Base-by-base conservation (phyloP, 106 monocot species). In the Platanthera guangdongensis region DNA sequence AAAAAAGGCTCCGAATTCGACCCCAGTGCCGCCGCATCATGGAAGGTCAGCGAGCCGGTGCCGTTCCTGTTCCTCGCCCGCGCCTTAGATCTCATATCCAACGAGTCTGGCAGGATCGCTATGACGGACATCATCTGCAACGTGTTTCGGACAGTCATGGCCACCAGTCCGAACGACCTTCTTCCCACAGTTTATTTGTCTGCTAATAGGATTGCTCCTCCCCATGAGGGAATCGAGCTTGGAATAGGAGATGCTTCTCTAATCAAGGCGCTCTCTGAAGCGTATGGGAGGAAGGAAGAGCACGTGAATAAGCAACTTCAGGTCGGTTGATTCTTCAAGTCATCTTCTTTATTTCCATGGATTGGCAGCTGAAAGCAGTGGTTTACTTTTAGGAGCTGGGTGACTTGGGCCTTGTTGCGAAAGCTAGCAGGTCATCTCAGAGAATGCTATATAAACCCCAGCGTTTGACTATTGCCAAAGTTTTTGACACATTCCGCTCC, bases 231-330 rank as follows among this genome's bases (percentile, higher is more conserved):
- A 0, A 74, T 89, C 32, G 97, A 97, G 87, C 91, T 97, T 7
- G 97, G 97, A 54, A 97, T 97, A n/a, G 93, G 97, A 68, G 97
- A 97, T 30, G 91, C 93, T 3, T 57, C 89, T 19, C 74, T 94
- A 3, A 76, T 93, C 50, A 93, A 72, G 80, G 94, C 91, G 4
- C 81, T 97, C 39, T 84, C 89, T 0, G 91, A 94, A 78, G 97
- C 97, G 12, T 97, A 97, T 80, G 97, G 97, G 1, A 82, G 93
- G 72, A 91, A 83, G 79, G 94, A 97, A 78, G 97, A 91, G 52
- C 89, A 97, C 32, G 91, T 94, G 53, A 97, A 88, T 86, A 89
- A 89, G 50, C 91, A 92, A 75, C 79, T 86, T 19, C 88, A 94
- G 88, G 97, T 97, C 6, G 12, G 65, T 22, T 15, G 65, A 65